These are phyloP conservation scores for Sphaerulina populicola DNA, from an alignment of 2,329 filamentous ascomycete genomes.

Conservation along the genomic window DNA sequence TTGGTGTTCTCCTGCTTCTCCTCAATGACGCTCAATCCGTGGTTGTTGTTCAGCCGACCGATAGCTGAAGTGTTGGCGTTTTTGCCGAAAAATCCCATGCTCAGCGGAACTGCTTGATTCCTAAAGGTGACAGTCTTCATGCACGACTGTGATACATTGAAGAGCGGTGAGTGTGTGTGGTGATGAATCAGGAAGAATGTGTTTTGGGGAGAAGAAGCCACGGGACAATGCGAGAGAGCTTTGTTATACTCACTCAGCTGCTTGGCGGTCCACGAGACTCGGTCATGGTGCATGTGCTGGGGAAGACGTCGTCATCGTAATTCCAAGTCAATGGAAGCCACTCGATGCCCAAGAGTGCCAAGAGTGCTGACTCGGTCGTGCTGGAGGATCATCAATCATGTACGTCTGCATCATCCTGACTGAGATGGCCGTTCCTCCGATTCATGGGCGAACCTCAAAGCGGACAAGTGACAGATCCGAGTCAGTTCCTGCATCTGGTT, in stretches of 20 bases:
- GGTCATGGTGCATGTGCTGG: conserved; percentile 8
- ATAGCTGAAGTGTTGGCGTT: conserved; percentile 12
- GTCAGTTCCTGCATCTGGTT: conserved; percentile 14
- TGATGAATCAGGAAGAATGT: not conserved
- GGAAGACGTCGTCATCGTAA: conserved; percentile 11
- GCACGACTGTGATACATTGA: conserved; percentile 5
- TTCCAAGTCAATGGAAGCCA: no score
- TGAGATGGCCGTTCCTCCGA: conserved; percentile 9
- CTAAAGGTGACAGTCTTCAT: conserved; percentile 13
- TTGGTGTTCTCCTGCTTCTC: conserved; percentile 12
- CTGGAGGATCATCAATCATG: conserved; percentile 6
- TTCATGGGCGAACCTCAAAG: conserved; percentile 8
- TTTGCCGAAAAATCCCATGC: conserved; percentile 17
- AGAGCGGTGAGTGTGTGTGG: not conserved
- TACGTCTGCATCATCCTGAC: conserved; percentile 10
- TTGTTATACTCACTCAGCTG: conserved; percentile 13
- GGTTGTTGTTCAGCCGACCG: conserved; percentile 7
- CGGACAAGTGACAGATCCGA: conserved; percentile 3
- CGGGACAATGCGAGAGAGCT: conserved; percentile 1
- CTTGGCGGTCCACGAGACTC: conserved; percentile 6
- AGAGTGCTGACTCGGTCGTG: conserved; percentile 9
- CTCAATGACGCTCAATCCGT: conserved; percentile 15
- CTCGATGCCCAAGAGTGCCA: conserved; percentile 8
- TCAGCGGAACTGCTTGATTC: conserved; percentile 18
- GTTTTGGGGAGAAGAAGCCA: conserved; percentile 1